A percentile compares a stretch with the other conserved stretches of the same genome.
Conservation (phyloP, 768 basidiomycete genomes). For the Hericium coralloides region DNA sequence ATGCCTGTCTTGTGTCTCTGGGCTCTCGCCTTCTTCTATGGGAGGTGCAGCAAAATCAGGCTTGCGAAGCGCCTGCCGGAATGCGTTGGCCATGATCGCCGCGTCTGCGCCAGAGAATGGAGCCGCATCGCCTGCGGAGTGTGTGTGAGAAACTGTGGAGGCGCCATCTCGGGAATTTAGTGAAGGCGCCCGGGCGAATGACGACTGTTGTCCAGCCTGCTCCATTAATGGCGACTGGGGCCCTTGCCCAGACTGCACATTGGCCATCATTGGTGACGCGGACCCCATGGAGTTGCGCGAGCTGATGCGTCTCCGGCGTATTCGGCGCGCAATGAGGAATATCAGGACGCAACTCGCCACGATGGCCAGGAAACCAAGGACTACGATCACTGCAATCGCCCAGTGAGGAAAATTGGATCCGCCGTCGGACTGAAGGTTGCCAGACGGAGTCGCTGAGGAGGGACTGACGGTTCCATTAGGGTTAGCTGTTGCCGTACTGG, state of each 20-base stretch:
- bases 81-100: conserved; percentile 89
- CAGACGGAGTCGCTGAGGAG: conserved; percentile 8
- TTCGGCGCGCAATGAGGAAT: conserved; percentile 68
- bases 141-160: conserved; percentile 57
- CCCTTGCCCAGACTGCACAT: conserved; percentile 41
- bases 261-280: conserved; percentile 75
- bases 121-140: conserved; percentile 53
- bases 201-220: conserved; percentile 15
- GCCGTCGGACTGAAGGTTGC: conserved; percentile 35
- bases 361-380: conserved; percentile 80
- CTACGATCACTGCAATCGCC: conserved; percentile 87
- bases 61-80: conserved; percentile 79
- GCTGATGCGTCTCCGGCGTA: conserved; percentile 38
- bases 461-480: conserved; percentile 4
- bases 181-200: conserved; percentile 21
- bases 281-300: conserved; percentile 74
- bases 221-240: conserved; percentile 43
- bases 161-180: conserved; percentile 48
- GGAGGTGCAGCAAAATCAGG: conserved; percentile 73
- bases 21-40: conserved; percentile 64
- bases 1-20: conserved; percentile 32
- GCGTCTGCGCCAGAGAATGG: conserved; percentile 82
- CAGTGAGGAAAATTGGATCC: conserved; percentile 63
- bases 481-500: conserved; percentile 9
- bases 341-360: conserved; percentile 55